Evolutionary conservation across 805 yeast species (phyloP), one percentile per base, ranked within the genome.

Genomic region (Lipomyces starkeyi): DNA sequence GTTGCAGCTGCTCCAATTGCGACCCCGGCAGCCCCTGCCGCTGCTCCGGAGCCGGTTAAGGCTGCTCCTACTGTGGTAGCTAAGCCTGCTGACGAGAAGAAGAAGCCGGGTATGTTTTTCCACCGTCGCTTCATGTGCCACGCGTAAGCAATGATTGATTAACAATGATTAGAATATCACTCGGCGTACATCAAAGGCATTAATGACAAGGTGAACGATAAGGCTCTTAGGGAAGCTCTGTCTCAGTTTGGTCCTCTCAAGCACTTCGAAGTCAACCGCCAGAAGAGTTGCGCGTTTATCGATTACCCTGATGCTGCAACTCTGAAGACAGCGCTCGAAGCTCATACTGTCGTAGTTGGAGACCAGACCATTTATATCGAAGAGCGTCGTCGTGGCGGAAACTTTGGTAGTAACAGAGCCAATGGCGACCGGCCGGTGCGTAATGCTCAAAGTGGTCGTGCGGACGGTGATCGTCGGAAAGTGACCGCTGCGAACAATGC

Each of bases 121-220:
- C 27, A 57, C 60, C 43, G 20, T 56, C 55, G 4, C 17, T 37
- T 34, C 20, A 43, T 6, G 13, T 54, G 49, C 40, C 56, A 22
- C 58, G 35, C 53, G 17, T 37, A 20, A 35, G 56, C 17, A 54
- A 54, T n/a, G 52, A 40, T 17, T n/a, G 52, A 40, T 17, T 43
- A 54, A 55, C 49, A 20, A 32, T 17, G 37, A 25, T 25, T 70
- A n/a, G 76, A 74, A 47, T 76, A 57, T 67, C 76, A 75, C 70
- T 79, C 81, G 9, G 82, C 79, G 22, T 79, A 77, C 72, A 73
- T 79, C 71, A 78, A 78, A 68, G 76, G 78, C 49, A 79, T 79
- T 27, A 66, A 74, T 55, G 69, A 58, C 35, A 65, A 71, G 34
- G 76, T 77, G 14, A 73, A 75, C 68, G 76, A 73, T 22, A 67